phyloP scores from a whole-genome alignment of 2,329 filamentous ascomycete species.

The Huntiella moniliformis region DNA sequence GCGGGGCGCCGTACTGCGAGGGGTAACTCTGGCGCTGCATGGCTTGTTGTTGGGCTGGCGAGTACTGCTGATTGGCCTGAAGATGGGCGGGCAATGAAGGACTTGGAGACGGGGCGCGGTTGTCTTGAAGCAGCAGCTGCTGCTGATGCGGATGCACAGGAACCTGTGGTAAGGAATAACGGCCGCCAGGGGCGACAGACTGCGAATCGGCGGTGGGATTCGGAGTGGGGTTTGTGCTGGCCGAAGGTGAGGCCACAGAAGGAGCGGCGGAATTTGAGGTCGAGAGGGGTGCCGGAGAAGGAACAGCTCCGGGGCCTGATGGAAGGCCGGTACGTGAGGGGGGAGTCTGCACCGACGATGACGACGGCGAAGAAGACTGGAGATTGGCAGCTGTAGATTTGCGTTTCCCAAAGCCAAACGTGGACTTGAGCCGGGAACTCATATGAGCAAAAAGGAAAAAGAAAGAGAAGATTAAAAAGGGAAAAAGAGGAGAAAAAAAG shows the following conservation, averaged over 20 bases:
- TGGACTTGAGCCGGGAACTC: slow-evolving; percentile 61
- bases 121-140: slow-evolving; percentile 5
- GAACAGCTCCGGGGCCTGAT: slow-evolving; percentile 3
- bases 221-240: slow-evolving; percentile 2
- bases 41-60: slow-evolving; percentile 19
- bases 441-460: slow-evolving; percentile 28
- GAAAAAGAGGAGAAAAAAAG: slow-evolving; percentile 13
- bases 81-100: slow-evolving; percentile 23
- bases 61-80: background rate
- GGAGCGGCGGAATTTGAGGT: slow-evolving; percentile 20
- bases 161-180: slow-evolving; percentile 6
- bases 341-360: slow-evolving; percentile 5
- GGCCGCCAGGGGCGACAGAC: background rate
- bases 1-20: slow-evolving; percentile 8
- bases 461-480: slow-evolving; percentile 15
- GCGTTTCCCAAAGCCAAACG: slow-evolving; percentile 66
- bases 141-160: slow-evolving; percentile 4
- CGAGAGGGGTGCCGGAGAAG: slow-evolving; percentile 13
- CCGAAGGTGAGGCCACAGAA: background rate
- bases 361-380: slow-evolving; percentile 17
- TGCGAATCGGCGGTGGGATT: slow-evolving; percentile 1
- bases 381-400: slow-evolving; percentile 42
- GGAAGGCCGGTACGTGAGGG: background rate
- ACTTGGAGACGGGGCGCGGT: slow-evolving; percentile 17
- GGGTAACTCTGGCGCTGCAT: slow-evolving; percentile 40